These are phyloP conservation scores for Colletotrichum falcatum DNA, from an alignment of 2,329 filamentous ascomycete species.

Conservation along the genomic window DNA sequence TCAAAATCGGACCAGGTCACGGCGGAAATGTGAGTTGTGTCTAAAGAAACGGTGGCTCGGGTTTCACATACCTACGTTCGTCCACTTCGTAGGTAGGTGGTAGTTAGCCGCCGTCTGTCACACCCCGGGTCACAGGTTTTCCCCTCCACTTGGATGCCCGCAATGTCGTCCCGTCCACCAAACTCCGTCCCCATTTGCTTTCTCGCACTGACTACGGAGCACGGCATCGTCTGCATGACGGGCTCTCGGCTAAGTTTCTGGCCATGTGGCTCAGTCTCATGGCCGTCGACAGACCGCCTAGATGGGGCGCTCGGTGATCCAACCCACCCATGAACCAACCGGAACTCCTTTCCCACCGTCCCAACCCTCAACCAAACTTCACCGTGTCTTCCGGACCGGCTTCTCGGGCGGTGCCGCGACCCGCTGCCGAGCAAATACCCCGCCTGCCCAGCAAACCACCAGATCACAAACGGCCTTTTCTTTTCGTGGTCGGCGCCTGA, in stretches of 20 bases:
- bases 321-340: no score
- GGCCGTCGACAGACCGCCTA: constrained; percentile 7
- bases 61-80: constrained; percentile 36
- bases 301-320: no score
- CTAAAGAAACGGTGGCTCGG: constrained; percentile 25
- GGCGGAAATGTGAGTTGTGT: constrained; percentile 11
- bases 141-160: constrained; percentile 7
- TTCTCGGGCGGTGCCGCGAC: constrained; percentile 25
- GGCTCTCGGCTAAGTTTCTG: constrained; percentile 18
- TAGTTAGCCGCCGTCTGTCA: constrained; percentile 37
- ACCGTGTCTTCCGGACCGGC: constrained; percentile 27
- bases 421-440: constrained; percentile 23
- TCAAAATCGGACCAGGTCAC: background rate
- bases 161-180: background rate
- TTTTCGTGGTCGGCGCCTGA: background rate
- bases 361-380: constrained; percentile 4
- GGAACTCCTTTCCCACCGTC: background rate
- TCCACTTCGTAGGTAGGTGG: no score
- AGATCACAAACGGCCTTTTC: background rate
- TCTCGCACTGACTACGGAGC: constrained; percentile 9
- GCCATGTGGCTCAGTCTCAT: constrained; percentile 24
- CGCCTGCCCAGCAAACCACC: background rate
- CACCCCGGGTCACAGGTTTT: constrained; percentile 30
- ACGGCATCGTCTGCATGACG: constrained; percentile 11
- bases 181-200: background rate